Evolutionary conservation across 2,329 filamentous ascomycete species (phyloP).

Genomic region (Fusarium udum): DNA sequence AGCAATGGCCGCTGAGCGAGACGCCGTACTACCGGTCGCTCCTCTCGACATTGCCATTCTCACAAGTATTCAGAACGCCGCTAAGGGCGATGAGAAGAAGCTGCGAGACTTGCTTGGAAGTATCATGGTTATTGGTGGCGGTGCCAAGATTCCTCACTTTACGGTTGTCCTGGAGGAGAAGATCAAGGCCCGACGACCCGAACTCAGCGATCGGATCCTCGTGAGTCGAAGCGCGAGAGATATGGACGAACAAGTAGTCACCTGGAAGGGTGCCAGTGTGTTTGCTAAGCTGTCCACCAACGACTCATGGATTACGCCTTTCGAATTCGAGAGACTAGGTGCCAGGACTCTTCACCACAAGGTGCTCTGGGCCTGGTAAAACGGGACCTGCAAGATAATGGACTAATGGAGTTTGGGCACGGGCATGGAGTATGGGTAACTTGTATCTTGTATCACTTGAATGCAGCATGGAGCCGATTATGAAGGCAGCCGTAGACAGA

Average conservation of each 20-base stretch:
- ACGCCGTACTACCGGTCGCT: slow-evolving; percentile 82
- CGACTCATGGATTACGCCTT: slow-evolving; percentile 90
- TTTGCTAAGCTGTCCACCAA: slow-evolving; percentile 93
- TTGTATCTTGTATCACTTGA: slow-evolving; percentile 20
- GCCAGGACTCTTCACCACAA: slow-evolving; percentile 86
- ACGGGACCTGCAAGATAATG: slow-evolving; percentile 9
- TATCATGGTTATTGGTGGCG: slow-evolving; percentile 91
- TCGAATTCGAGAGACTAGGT: slow-evolving; percentile 89
- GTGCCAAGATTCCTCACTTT: slow-evolving; percentile 82
- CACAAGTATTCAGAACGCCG: slow-evolving; percentile 86
- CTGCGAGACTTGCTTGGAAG: slow-evolving; percentile 87
- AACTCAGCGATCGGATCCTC: slow-evolving; percentile 68
- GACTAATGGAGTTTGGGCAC: slow-evolving; percentile 36
- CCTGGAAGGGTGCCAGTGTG: slow-evolving; percentile 97
- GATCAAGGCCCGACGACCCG: slow-evolving; percentile 72
- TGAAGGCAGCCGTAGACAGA: slow-evolving; percentile 1
- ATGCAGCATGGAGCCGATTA: slow-evolving; percentile 11
- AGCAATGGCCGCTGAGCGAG: slow-evolving; percentile 73
- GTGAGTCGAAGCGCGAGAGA: slow-evolving; percentile 82
- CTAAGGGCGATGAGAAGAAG: slow-evolving; percentile 90
- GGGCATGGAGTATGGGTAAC: slow-evolving; percentile 40
- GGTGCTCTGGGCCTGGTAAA: slow-evolving; percentile 69
- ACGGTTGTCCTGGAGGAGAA: slow-evolving; percentile 84
- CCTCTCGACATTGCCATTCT: slow-evolving; percentile 91
- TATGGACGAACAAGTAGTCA: slow-evolving; percentile 95